A percentile compares a stretch with the other conserved stretches of the same genome.
Evolutionary conservation across 164 flowering plant species (phyloP).

Genomic region (Malania oleifera): DNA sequence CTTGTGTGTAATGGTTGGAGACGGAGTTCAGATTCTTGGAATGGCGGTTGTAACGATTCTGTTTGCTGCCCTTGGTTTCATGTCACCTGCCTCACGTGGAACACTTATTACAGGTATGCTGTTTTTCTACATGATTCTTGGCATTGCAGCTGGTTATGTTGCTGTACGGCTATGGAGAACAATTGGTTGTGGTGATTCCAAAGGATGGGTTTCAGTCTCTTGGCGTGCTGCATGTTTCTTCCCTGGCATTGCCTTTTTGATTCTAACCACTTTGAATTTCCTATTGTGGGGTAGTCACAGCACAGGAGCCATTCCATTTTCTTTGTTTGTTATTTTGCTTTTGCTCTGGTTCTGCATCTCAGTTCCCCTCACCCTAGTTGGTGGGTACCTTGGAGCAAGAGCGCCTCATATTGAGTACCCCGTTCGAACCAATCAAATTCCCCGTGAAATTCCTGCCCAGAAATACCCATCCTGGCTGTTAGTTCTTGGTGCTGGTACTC

Average conservation of each 20-base stretch:
- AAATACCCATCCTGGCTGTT: constrained; percentile 83
- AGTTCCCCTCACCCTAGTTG: constrained; percentile 70
- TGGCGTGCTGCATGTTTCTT: constrained; percentile 77
- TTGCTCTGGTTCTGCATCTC: constrained; percentile 87
- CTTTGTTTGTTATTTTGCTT: constrained; percentile 53
- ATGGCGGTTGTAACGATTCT: constrained; percentile 79
- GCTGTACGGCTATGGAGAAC: constrained; percentile 83
- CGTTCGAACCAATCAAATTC: constrained; percentile 80
- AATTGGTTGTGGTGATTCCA: constrained; percentile 45
- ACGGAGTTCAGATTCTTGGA: constrained; percentile 83
- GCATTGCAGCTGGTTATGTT: constrained; percentile 75
- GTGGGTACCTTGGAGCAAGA: constrained; percentile 72
- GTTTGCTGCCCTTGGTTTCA: constrained; percentile 85
- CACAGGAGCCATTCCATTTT: constrained; percentile 84
- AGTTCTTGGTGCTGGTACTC: constrained; percentile 91
- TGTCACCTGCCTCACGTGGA: constrained; percentile 92
- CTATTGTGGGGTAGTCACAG: constrained; percentile 79
- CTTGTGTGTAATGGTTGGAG: constrained; percentile 73
- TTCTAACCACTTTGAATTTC: constrained; percentile 63
- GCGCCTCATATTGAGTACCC: constrained; percentile 83
- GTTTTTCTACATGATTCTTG: constrained; percentile 70
- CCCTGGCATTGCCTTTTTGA: constrained; percentile 71
- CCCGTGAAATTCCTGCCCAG: constrained; percentile 79
- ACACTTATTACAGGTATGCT: constrained; percentile 75
- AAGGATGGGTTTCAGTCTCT: constrained; percentile 70